A percentile compares a stretch with the other conserved stretches of the same genome.
phyloP scores from a whole-genome alignment of 768 basidiomycete species.

The Ramaria sp. region DNA sequence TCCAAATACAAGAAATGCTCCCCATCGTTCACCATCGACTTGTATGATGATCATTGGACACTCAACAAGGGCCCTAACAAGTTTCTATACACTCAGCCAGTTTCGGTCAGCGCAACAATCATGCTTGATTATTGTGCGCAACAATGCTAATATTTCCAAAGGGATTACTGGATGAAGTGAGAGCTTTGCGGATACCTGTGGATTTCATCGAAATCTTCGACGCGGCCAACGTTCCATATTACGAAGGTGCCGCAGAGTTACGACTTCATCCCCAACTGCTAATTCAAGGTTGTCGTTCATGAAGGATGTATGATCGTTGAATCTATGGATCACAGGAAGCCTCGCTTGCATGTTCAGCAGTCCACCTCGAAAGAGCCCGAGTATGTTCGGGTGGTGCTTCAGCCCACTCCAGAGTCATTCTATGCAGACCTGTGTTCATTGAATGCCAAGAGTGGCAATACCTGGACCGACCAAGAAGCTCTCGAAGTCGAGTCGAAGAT shows the following conservation, averaged over 20 bases:
- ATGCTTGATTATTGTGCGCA: neutral
- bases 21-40: slow-evolving; percentile 70
- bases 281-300: neutral
- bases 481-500: slow-evolving; percentile 66
- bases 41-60: slow-evolving; percentile 73
- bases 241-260: slow-evolving; percentile 47
- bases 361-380: slow-evolving; percentile 41
- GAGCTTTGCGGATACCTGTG: slow-evolving; percentile 72
- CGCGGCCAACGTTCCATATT: slow-evolving; percentile 61
- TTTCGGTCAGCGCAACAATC: slow-evolving; percentile 34
- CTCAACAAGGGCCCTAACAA: slow-evolving; percentile 65
- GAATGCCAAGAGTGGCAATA: slow-evolving; percentile 43
- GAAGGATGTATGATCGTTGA: slow-evolving; percentile 81
- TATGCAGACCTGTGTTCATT: slow-evolving; percentile 71
- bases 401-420: slow-evolving; percentile 65
- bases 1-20: slow-evolving; percentile 42
- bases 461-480: slow-evolving; percentile 63
- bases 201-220: slow-evolving; percentile 81
- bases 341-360: slow-evolving; percentile 19
- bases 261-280: slow-evolving; percentile 13
- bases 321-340: slow-evolving; percentile 63
- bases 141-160: slow-evolving; percentile 19
- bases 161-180: slow-evolving; percentile 76
- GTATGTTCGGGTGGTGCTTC: slow-evolving; percentile 60
- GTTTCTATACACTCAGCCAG: slow-evolving; percentile 71